These are phyloP conservation scores for Yamadazyma kanchanaburiensis DNA, from an alignment of 1,139 yeast genomes.

Conservation along the genomic window DNA sequence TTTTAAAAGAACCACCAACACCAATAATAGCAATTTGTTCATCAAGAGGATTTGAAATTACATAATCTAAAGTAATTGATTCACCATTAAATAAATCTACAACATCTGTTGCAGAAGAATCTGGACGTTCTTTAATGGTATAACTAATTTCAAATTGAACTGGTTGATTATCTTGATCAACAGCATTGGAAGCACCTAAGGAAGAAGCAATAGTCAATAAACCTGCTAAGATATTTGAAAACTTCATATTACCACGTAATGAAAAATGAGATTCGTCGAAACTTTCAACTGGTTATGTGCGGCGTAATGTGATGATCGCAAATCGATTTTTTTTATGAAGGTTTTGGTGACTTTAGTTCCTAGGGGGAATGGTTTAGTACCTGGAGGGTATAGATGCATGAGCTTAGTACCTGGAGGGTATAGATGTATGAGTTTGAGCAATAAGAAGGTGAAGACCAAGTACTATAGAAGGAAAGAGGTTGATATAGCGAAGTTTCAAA, in stretches of 20 bases:
- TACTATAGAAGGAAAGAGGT: background rate
- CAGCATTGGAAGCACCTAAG: conserved; percentile 11
- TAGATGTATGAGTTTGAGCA: no score
- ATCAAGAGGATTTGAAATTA: conserved; percentile 57
- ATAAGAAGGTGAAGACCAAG: no score
- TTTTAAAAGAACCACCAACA: conserved; percentile 67
- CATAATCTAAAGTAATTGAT: conserved; percentile 51
- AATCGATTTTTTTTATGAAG: no score
- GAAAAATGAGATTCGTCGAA: background rate
- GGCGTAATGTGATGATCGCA: no score
- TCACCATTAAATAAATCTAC: conserved; percentile 52
- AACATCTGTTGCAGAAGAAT: conserved; percentile 29
- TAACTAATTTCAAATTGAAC: conserved; percentile 39
- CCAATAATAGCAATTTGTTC: conserved; percentile 56
- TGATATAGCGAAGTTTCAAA: background rate
- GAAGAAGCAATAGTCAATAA: conserved; percentile 13
- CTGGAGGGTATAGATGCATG: no score
- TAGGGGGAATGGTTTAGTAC: no score
- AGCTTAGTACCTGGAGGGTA: no score
- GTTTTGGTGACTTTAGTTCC: no score
- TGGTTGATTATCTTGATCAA: conserved; percentile 16
- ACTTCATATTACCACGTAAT: conserved; percentile 16
- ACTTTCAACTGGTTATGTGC: background rate
- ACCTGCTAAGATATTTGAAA: conserved; percentile 15
- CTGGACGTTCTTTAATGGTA: conserved; percentile 39